Percentiles rank a stretch among this genome's conserved stretches.
Evolutionary conservation across 768 basidiomycete species (phyloP).

Genomic region (Naganishia kalamii): DNA sequence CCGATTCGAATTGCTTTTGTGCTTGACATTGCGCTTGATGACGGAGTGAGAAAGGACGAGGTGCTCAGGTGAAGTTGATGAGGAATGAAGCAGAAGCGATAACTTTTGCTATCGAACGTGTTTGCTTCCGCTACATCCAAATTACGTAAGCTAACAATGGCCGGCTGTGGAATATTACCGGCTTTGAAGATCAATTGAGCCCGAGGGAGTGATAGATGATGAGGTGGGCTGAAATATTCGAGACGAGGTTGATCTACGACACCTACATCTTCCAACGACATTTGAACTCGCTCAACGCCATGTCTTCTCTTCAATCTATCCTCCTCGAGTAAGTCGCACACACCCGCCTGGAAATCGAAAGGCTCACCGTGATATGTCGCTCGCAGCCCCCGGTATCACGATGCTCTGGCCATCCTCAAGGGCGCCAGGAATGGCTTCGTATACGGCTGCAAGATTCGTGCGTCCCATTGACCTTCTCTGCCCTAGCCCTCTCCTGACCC

Average conservation of each 20-base stretch:
- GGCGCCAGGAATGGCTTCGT: conserved; percentile 57
- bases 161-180: not conserved
- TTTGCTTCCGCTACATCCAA: no score
- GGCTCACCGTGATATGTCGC: no score
- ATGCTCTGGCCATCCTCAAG: conserved; percentile 86
- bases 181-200: not conserved
- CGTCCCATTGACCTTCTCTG: conserved; percentile 18
- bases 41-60: not conserved
- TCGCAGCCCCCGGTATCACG: conserved; percentile 66
- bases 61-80: not conserved
- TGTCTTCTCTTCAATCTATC: conserved; percentile 30
- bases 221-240: not conserved
- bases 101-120: not conserved
- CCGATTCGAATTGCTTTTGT: conserved; percentile 52
- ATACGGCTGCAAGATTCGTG: conserved; percentile 44
- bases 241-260: not conserved
- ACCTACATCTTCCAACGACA: not conserved
- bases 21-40: not conserved
- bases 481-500: not conserved
- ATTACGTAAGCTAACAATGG: no score
- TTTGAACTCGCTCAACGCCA: not conserved
- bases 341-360: not conserved
- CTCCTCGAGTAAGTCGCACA: conserved; percentile 28
- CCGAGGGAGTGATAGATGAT: not conserved
- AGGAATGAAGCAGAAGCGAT: not conserved